Evolutionary conservation across 1,284 basidiomycete genomes (phyloP), one percentile per base, ranked within the genome.

Genomic region (Puccinia novopanici): DNA sequence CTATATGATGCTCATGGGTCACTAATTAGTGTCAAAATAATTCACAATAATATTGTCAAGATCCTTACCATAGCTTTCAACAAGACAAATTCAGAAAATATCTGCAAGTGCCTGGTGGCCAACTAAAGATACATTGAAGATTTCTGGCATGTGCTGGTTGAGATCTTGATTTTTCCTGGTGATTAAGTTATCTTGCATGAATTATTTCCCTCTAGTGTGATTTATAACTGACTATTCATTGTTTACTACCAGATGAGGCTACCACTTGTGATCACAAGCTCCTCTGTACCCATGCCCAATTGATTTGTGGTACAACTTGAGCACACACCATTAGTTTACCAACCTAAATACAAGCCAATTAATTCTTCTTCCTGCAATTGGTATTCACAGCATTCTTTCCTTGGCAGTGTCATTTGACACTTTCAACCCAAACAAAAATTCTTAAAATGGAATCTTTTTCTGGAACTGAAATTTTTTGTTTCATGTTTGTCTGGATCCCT

Each of bases 201-300:
- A 27, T 57, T 57, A 2, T 2, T 57, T 13, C 24, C 27, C 24
- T 13, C 30, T 12, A 15, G 12, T 37, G n/a, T n/a, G n/a, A n/a
- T n/a, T n/a, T n/a, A n/a, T n/a, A n/a, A n/a, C n/a, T n/a, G n/a
- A n/a, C n/a, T n/a, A n/a, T n/a, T n/a, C n/a, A n/a, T n/a, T n/a
- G n/a, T n/a, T n/a, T n/a, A n/a, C n/a, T n/a, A n/a, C n/a, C 40
- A 75, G 73, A 75, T 45, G 55, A 75, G 24, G 27, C 22, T 27
- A 40, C 40, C 1, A 61, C 63, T 15, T 75, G 73, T 45, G 57
- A 59, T 6, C 22, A 27, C 1, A 57, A 75, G 5, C 57, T 75
- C 17, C 45, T 75, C 2, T 17, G 57, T n/a, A 45, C 19, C 2
- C 27, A 40, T 13, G 55, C 34, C 15, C 57, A 27, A 17, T 55